Evolutionary conservation across 495 filamentous ascomycete species (phyloP), one percentile per base, ranked within the genome.

Genomic region (Chaetomium fimeti): DNA sequence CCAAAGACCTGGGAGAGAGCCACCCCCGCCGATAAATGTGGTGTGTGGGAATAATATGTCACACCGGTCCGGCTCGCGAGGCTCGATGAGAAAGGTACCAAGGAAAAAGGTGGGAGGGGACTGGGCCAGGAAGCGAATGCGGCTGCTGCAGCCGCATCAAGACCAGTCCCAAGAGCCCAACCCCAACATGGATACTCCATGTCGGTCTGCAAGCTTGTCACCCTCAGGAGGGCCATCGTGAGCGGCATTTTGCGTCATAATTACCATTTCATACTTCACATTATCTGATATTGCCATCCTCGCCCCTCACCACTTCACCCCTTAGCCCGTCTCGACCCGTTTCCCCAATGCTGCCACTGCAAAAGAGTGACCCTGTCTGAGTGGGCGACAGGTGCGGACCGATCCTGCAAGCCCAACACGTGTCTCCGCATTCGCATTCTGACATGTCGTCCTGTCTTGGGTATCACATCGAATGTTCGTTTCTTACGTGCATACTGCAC

Each of bases 371-470:
- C 36, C 54, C 49, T 38, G 51, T 9, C 51, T 13, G 43, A 29
- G 58, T 18, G 29, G 60, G 32, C 47, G 54, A 24, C 28, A 38
- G 16, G 20, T 48, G 15, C 36, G 47, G 24, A 62, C 12, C 32
- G 38, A 62, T 47, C 60, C 45, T 55, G 60, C 60, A 56, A 53
- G 49, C 40, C 49, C 25, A 54, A 45, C 60, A 56, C 51, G 60
- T 62, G 60, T 36, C 27, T 54, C 25, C 32, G 38, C 40, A 27
- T 47, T 6, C 20, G 25, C 22, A 20, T 43, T 29, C 38, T 45
- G 49, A 43, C 38, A 16, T 60, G 45, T 56, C 60, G 32, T 12
- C 45, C 52, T 24, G 27, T 8, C 36, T 28, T 29, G 32, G 36
- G 32, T 49, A 53, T 42, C 45, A 60, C 20, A 28, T 13, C n/a